Conservation (phyloP, 106 monocot species). For the Dioscorea zingiberensis region DNA sequence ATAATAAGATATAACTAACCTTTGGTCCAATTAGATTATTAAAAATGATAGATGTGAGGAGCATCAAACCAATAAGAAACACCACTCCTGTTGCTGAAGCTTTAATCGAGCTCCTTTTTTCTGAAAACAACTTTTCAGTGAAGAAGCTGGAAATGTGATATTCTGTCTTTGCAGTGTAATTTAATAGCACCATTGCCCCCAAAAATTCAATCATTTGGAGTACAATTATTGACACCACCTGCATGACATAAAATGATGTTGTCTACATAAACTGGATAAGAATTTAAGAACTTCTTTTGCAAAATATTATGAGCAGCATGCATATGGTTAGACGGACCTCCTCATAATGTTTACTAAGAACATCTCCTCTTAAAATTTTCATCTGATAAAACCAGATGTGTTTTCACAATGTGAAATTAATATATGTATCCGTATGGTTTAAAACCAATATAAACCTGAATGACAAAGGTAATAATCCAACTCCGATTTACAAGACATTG, state of each 20-base stretch:
- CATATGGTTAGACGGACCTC: too few species aligned
- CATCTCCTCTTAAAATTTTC: neutral
- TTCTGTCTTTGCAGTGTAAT: conserved; percentile 29
- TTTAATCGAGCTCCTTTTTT: conserved; percentile 47
- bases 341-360: neutral
- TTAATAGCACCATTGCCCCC: conserved; percentile 38
- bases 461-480: too few species aligned
- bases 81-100: conserved; percentile 36
- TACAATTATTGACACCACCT: conserved; percentile 38
- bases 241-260: neutral
- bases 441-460: too few species aligned
- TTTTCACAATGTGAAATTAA: too few species aligned
- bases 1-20: conserved; percentile 21
- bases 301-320: too few species aligned
- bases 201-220: conserved; percentile 50
- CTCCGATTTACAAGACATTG: too few species aligned
- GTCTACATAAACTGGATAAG: too few species aligned
- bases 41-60: conserved; percentile 48
- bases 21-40: conserved; percentile 59
- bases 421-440: too few species aligned
- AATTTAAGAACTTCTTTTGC: too few species aligned
- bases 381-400: neutral
- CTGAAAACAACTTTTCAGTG: conserved; percentile 14
- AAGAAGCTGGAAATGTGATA: conserved; percentile 32
- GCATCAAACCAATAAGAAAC: conserved; percentile 38